A percentile compares a stretch with the other conserved stretches of the same genome.
phyloP scores from a whole-genome alignment of 2,329 filamentous ascomycete species.

The Immersiporthe knoxdaviesiana region DNA sequence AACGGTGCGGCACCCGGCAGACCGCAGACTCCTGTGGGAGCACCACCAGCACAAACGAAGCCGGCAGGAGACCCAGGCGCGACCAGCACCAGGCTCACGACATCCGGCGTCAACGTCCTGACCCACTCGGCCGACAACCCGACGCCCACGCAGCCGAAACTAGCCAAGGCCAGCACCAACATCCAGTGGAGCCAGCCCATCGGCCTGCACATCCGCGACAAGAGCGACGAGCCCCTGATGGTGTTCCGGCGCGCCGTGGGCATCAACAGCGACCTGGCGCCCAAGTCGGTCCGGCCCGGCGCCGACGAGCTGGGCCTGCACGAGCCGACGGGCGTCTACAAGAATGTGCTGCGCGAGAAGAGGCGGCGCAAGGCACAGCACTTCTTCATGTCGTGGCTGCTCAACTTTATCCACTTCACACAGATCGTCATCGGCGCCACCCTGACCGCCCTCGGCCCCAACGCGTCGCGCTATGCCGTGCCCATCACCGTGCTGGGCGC shows the following conservation, averaged over 20 bases:
- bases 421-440: slow-evolving; percentile 53
- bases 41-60: background rate
- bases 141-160: background rate
- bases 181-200: slow-evolving; percentile 43
- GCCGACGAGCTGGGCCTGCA: slow-evolving; percentile 41
- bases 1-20: background rate
- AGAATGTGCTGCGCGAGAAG: slow-evolving; percentile 42
- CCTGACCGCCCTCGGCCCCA: slow-evolving; percentile 50
- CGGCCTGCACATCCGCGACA: slow-evolving; percentile 40
- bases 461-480: slow-evolving; percentile 52
- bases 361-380: slow-evolving; percentile 39
- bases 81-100: slow-evolving; percentile 8
- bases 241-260: slow-evolving; percentile 49
- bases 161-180: slow-evolving; percentile 37
- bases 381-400: slow-evolving; percentile 39
- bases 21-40: background rate
- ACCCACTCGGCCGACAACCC: slow-evolving; percentile 3
- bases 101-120: slow-evolving; percentile 11
- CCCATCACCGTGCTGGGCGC: slow-evolving; percentile 62
- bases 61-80: background rate
- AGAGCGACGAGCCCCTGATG: slow-evolving; percentile 44
- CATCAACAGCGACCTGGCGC: slow-evolving; percentile 40
- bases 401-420: slow-evolving; percentile 48
- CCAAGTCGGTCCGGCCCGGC: slow-evolving; percentile 29
- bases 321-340: slow-evolving; percentile 46